Evolutionary conservation across 352 stramenopile species (phyloP).

Genomic region (Proteromonas lacertae): DNA sequence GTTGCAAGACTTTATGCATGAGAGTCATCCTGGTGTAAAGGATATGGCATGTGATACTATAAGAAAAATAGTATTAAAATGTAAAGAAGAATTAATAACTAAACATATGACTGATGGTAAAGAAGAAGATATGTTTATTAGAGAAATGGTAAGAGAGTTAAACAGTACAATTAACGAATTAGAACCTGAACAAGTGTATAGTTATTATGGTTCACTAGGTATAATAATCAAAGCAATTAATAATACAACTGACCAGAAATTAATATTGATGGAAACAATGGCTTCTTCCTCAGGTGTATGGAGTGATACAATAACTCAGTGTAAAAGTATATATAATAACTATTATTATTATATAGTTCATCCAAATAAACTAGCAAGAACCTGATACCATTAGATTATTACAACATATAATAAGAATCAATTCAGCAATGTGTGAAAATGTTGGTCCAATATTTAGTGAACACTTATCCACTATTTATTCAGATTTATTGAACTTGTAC

Average conservation of each 20-base stretch:
- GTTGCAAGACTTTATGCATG: conserved; percentile 99
- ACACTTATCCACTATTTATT: conserved; percentile 85
- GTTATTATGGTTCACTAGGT: conserved; percentile 90
- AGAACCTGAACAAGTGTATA: conserved; percentile 90
- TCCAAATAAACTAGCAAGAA: conserved; percentile 35
- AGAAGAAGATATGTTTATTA: conserved; percentile 49
- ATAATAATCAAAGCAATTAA: conserved; percentile 36
- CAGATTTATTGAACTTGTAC: conserved; percentile 95
- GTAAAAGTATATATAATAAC: too few species aligned
- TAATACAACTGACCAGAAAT: conserved; percentile 17
- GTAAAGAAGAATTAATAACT: conserved; percentile 64
- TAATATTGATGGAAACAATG: conserved; percentile 18
- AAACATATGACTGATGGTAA: conserved; percentile 51
- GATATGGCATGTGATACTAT: conserved; percentile 99
- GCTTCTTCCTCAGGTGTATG: conserved; percentile 72
- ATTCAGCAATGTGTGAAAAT: conserved; percentile 70
- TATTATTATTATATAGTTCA: conserved; percentile 25
- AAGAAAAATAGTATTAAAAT: conserved; percentile 74
- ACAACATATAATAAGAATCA: conserved; percentile 89
- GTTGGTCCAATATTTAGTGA: conserved; percentile 77
- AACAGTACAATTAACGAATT: conserved; percentile 77
- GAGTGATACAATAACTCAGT: conserved; percentile 57
- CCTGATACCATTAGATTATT: conserved; percentile 34
- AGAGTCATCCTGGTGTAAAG: conserved; percentile 89
- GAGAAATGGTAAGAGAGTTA: conserved; percentile 71